A percentile compares a stretch with the other conserved stretches of the same genome.
These are phyloP conservation scores for Lipomyces yamadae DNA, from an alignment of 805 yeast genomes.

Conservation along the genomic window DNA sequence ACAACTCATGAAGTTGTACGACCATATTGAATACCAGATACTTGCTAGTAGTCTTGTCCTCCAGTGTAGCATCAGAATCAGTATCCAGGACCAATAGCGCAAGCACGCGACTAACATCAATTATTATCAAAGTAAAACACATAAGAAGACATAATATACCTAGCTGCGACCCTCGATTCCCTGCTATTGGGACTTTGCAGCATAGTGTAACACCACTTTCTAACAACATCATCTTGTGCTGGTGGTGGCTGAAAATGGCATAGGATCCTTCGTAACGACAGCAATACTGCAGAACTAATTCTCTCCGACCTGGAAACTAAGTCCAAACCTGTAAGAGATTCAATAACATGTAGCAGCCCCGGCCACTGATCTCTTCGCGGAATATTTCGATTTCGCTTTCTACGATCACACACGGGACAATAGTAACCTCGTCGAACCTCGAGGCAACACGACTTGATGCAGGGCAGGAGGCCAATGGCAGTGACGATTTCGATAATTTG, in stretches of 20 bases:
- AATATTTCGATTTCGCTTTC: not conserved
- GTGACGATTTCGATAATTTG: constrained; percentile 1
- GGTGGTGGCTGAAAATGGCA: constrained; percentile 8
- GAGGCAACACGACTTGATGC: constrained; percentile 7
- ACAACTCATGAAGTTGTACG: not conserved
- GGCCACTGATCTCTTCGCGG: constrained; percentile 2
- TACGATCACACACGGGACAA: constrained; percentile 7
- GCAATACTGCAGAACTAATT: not conserved
- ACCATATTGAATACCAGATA: constrained; percentile 3
- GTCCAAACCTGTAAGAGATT: not conserved
- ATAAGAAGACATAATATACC: not conserved
- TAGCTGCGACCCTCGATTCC: constrained; percentile 18
- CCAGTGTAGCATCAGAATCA: not conserved
- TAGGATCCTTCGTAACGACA: constrained; percentile 7
- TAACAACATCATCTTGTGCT: constrained; percentile 1
- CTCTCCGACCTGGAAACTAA: not conserved
- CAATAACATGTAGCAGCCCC: constrained; percentile 2
- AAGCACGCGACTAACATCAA: constrained; percentile 12
- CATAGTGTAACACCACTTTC: constrained; percentile 10
- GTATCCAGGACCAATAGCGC: constrained; percentile 11
- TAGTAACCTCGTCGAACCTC: not conserved
- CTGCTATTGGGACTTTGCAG: constrained; percentile 2
- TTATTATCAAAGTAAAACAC: not conserved
- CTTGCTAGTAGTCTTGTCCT: constrained; percentile 4
- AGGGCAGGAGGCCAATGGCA: constrained; percentile 6